These are phyloP conservation scores for Diaporthe sp. DNA, from an alignment of 2,329 filamentous ascomycete genomes.

Conservation along the genomic window DNA sequence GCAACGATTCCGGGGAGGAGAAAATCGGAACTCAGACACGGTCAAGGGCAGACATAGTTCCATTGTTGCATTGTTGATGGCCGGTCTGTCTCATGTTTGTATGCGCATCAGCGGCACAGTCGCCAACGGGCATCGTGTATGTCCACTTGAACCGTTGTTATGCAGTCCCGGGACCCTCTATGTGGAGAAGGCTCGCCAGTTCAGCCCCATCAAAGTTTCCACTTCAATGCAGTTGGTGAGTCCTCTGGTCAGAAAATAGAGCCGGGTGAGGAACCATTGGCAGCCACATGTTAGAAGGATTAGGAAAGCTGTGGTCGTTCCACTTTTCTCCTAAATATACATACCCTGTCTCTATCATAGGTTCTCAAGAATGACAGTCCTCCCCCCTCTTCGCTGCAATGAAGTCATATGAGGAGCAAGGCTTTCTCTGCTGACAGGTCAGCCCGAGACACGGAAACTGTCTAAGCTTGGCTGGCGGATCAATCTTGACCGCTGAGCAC, in stretches of 20 bases:
- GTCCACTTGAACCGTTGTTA: background rate
- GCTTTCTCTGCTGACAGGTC: background rate
- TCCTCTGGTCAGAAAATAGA: background rate
- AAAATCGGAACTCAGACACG: background rate
- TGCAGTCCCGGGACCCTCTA: background rate
- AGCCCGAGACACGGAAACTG: background rate
- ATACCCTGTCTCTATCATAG: background rate
- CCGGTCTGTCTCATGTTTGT: background rate
- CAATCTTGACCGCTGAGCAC: no score
- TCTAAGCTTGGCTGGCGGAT: background rate
- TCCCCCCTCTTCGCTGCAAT: background rate
- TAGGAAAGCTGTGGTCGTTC: background rate
- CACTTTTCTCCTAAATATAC: background rate
- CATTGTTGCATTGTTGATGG: background rate
- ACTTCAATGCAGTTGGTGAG: conserved; percentile 17
- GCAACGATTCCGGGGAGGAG: no score
- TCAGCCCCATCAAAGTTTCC: background rate
- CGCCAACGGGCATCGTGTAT: background rate
- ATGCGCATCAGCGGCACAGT: conserved; percentile 10
- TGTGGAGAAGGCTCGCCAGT: conserved; percentile 8
- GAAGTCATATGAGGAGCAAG: background rate
- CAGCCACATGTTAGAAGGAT: background rate
- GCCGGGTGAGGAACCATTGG: background rate
- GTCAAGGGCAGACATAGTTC: background rate
- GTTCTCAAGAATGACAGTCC: background rate